phyloP scores from a whole-genome alignment of 1,284 basidiomycete genomes.

The Apiotrichum gracile region DNA sequence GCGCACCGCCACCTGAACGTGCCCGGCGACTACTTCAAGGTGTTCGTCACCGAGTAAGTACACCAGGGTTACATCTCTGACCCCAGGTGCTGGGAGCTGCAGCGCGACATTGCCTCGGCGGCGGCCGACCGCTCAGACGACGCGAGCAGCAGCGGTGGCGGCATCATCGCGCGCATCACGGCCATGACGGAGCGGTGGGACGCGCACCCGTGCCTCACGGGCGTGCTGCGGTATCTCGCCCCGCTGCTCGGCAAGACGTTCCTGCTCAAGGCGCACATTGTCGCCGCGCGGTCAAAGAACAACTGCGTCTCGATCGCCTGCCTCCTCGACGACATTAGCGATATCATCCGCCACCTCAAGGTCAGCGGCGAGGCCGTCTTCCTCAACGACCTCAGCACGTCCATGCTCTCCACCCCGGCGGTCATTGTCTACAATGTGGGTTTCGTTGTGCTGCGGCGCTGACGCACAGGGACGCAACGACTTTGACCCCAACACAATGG shows the following conservation, averaged over 20 bases:
- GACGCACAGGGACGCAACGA: not conserved
- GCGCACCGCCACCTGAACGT: not conserved
- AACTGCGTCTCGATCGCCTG: not conserved
- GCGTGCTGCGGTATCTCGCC: not conserved
- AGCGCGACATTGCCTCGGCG: not conserved
- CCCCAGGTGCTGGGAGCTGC: conserved; percentile 2
- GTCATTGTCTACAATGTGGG: not conserved
- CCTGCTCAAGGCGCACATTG: not conserved
- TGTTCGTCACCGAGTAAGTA: not conserved
- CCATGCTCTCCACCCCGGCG: not conserved
- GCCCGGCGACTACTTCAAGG: conserved; percentile 2
- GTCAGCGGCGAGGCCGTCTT: conserved; percentile 1
- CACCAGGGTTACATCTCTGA: not conserved
- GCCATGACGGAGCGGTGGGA: not conserved
- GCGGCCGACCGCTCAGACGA: not conserved
- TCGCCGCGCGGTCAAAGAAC: not conserved
- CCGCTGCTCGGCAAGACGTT: not conserved
- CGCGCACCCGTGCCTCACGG: not conserved
- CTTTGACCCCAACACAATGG: not conserved
- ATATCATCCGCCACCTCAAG: not conserved
- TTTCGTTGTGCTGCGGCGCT: not conserved
- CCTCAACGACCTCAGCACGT: not conserved
- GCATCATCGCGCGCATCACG: not conserved
- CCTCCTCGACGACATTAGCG: not conserved
- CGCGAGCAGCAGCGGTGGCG: not conserved